Evolutionary conservation across 2,329 filamentous ascomycete genomes (phyloP).

Genomic region (Pleomassaria siparia): DNA sequence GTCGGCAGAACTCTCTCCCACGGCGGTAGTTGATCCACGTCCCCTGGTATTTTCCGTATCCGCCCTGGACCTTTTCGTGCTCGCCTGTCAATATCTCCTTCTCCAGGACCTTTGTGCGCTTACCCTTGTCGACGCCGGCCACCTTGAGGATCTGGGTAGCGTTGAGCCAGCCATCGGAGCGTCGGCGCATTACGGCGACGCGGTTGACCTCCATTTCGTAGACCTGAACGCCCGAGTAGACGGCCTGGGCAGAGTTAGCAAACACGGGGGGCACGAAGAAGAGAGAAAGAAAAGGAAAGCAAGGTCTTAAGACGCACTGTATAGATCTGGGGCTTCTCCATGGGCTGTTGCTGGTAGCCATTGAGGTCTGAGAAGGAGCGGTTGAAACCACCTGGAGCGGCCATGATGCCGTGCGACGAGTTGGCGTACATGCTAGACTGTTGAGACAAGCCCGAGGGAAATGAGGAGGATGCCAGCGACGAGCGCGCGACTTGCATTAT

Average conservation of each 20-base stretch:
- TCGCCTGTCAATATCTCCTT: constrained; percentile 96
- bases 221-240: constrained; percentile 93
- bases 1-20: constrained; percentile 86
- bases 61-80: constrained; percentile 97
- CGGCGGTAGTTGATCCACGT: constrained; percentile 97
- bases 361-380: constrained; percentile 43
- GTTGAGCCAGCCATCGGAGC: constrained; percentile 94
- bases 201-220: constrained; percentile 98
- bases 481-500: constrained; percentile 40
- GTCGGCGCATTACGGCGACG: constrained; percentile 91
- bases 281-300: no score
- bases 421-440: constrained; percentile 38
- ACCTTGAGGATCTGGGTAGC: constrained; percentile 98
- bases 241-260: constrained; percentile 56
- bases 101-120: constrained; percentile 95
- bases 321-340: constrained; percentile 54
- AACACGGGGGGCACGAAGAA: constrained; percentile 67
- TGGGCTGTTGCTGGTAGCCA: constrained; percentile 38
- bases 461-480: constrained; percentile 27
- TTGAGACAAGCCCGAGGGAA: constrained; percentile 29
- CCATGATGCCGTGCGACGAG: constrained; percentile 36
- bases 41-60: constrained; percentile 98
- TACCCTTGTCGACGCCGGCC: constrained; percentile 94
- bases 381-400: constrained; percentile 33
- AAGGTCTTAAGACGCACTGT: constrained; percentile 49